These are phyloP conservation scores for Fusarium brachygibbosum DNA, from an alignment of 2,329 filamentous ascomycete genomes.

Conservation along the genomic window DNA sequence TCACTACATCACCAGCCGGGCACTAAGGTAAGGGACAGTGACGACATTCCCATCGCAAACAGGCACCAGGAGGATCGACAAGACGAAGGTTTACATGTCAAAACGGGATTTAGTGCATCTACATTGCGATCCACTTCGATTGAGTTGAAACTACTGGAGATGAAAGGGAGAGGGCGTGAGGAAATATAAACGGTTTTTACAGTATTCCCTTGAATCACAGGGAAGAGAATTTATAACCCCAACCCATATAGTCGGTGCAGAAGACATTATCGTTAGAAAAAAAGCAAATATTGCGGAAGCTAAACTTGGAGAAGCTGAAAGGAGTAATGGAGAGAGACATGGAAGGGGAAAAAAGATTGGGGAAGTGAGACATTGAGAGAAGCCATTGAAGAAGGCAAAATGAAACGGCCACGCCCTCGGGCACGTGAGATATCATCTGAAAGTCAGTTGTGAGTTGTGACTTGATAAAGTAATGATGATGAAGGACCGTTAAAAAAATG, in stretches of 20 bases:
- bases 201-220: constrained; percentile 5
- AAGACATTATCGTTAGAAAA: constrained; percentile 11
- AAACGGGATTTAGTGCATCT: constrained; percentile 27
- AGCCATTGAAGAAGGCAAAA: constrained; percentile 25
- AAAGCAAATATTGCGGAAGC: constrained; percentile 30
- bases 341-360: constrained; percentile 18
- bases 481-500: not conserved
- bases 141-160: not conserved
- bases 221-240: constrained; percentile 9
- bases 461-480: constrained; percentile 1
- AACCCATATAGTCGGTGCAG: constrained; percentile 17
- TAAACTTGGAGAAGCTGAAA: constrained; percentile 25
- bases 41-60: constrained; percentile 25
- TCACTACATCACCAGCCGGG: constrained; percentile 19
- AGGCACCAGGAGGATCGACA: constrained; percentile 29
- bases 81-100: constrained; percentile 10
- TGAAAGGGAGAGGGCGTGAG: constrained; percentile 6
- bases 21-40: constrained; percentile 25
- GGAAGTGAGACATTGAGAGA: constrained; percentile 39
- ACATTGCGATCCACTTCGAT: constrained; percentile 19
- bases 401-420: constrained; percentile 9
- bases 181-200: constrained; percentile 1
- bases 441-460: not conserved
- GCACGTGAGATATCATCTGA: constrained; percentile 13
- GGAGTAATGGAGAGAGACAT: constrained; percentile 33